A percentile compares a stretch with the other conserved stretches of the same genome.
Conservation (phyloP, 805 yeast genomes). For the Zygoascus tannicola region DNA sequence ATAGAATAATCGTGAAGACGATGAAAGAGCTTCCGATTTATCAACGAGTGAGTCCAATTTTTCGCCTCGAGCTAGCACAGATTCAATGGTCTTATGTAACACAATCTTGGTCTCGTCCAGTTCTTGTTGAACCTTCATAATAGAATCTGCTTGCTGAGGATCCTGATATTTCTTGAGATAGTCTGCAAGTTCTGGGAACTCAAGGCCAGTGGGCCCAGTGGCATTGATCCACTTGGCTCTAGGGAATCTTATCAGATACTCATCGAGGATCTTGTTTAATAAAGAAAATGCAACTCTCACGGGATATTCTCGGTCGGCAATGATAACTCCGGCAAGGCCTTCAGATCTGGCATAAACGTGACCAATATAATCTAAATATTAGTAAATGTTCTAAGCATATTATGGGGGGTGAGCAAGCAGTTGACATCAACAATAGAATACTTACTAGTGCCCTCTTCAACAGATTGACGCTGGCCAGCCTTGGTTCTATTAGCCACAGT, state of each 20-base stretch:
- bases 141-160: slow-evolving; percentile 93
- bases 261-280: slow-evolving; percentile 83
- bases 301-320: slow-evolving; percentile 93
- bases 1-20: slow-evolving; percentile 87
- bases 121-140: slow-evolving; percentile 95
- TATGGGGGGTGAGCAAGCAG: too few species aligned
- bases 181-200: slow-evolving; percentile 51
- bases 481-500: slow-evolving; percentile 84
- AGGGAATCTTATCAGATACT: slow-evolving; percentile 77
- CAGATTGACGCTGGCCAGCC: slow-evolving; percentile 86
- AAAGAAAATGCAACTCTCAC: slow-evolving; percentile 93
- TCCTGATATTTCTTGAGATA: slow-evolving; percentile 86
- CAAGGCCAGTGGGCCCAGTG: slow-evolving; percentile 36
- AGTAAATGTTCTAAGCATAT: too few species aligned
- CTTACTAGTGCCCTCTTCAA: slow-evolving; percentile 62
- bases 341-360: slow-evolving; percentile 87
- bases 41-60: slow-evolving; percentile 89
- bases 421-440: too few species aligned
- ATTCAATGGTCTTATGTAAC: slow-evolving; percentile 89
- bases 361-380: slow-evolving; percentile 53
- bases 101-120: slow-evolving; percentile 96
- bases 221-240: slow-evolving; percentile 50
- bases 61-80: slow-evolving; percentile 92
- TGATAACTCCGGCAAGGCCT: slow-evolving; percentile 84
- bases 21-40: slow-evolving; percentile 85